These are phyloP conservation scores for Thalia dealbata DNA, from an alignment of 176 grass and related monocot species.

Conservation along the genomic window DNA sequence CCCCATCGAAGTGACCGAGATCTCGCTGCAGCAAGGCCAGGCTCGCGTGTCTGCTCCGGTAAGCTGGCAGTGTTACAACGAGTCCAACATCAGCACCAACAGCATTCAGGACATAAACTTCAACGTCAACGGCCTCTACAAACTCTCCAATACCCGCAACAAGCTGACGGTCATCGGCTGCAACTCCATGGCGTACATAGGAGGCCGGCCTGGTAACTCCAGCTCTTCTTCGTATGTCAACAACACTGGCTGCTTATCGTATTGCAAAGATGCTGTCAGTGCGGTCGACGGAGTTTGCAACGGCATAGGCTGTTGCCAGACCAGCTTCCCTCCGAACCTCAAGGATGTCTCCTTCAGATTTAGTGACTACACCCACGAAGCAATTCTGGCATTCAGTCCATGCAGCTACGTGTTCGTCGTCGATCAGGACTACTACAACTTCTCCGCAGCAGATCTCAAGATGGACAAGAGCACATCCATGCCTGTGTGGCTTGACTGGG, in stretches of 20 bases:
- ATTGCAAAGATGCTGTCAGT: background rate
- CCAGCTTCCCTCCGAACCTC: constrained; percentile 10
- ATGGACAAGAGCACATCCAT: background rate
- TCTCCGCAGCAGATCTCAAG: background rate
- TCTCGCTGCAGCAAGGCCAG: constrained; percentile 1
- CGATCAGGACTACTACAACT: constrained; percentile 8
- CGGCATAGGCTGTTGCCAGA: constrained; percentile 28
- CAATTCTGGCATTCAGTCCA: constrained; percentile 13
- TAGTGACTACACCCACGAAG: background rate
- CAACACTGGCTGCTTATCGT: background rate
- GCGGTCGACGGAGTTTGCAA: constrained; percentile 20
- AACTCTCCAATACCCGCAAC: constrained; percentile 21
- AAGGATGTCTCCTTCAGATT: background rate
- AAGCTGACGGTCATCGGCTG: constrained; percentile 24
- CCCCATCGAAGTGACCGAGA: constrained; percentile 11
- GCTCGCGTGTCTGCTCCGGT: constrained; percentile 8
- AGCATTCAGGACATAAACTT: background rate
- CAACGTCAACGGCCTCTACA: background rate
- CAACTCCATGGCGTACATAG: constrained; percentile 3
- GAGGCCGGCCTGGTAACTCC: background rate
- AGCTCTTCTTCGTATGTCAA: background rate
- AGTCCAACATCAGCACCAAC: background rate
- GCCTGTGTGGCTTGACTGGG: constrained; percentile 26
- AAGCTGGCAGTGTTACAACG: constrained; percentile 23
- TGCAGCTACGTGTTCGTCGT: constrained; percentile 23